Base-by-base conservation (phyloP, 1,284 basidiomycete genomes). In the Sphagnurus paluster region DNA sequence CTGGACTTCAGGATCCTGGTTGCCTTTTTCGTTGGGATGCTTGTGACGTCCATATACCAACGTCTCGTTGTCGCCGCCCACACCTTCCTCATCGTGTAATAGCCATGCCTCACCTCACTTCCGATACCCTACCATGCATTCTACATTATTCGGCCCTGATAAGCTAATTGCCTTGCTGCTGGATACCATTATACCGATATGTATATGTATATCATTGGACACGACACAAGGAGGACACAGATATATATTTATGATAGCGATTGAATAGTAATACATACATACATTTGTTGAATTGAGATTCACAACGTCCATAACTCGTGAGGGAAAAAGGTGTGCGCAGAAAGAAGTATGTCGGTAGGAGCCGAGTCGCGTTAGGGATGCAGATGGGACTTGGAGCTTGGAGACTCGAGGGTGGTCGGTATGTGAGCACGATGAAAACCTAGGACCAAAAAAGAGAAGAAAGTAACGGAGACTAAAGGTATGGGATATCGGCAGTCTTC, bases 221-320 rank as follows among this genome's bases (percentile, higher is more conserved):
- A n/a, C n/a, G n/a, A 30, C 20, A 16, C 26, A 30, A 14, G 30
- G 19, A 37, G 10, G 11, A 23, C 5, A 8, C 13, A n/a, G 10
- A 38, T 35, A 9, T 28, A 16, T 41, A 25, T 44, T 44, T 40
- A 40, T n/a, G 38, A 39, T 46, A 46, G 44, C 38, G 36, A 49
- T 47, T 48, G 42, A 34, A 54, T 56, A 58, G 48, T 56, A 53
- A 53, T 58, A 56, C 56, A 58, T 56, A 55, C 52, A 56, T 54
- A 53, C 47, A 50, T 52, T 51, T 44, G 49, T 39, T 47, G 35
- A 37, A 42, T 48, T 50, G 47, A 46, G 42, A 48, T 39, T 38
- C 43, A 35, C 30, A 36, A 42, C 29, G 50, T 55, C 53, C 48
- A 29, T 38, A 45, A 40, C 17, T 44, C 44, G 41, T 42, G 34